Conservation (phyloP, 345 rosid genomes). For the Eucalyptus viminalis region DNA sequence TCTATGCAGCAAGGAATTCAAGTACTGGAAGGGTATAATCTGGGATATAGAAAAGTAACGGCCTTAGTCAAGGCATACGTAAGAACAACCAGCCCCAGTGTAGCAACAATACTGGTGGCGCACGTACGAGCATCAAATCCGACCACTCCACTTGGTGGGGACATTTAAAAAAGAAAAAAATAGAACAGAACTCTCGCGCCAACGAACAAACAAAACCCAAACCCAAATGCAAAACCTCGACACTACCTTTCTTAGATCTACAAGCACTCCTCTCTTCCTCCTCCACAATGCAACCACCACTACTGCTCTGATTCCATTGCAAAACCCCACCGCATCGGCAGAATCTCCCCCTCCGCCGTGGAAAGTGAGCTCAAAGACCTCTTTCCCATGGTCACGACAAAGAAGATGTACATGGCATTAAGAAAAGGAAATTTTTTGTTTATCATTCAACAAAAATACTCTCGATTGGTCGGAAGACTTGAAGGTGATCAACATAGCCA, state of each 20-base stretch:
- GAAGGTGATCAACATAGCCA: no score
- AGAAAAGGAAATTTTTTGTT: rapidly evolving
- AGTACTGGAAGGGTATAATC: no score
- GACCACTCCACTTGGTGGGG: not conserved
- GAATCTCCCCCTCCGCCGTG: not conserved
- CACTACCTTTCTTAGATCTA: not conserved
- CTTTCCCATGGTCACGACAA: not conserved
- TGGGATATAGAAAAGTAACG: no score
- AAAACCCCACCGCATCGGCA: not conserved
- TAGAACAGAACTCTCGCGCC: not conserved
- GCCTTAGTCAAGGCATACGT: no score
- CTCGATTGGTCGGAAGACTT: no score
- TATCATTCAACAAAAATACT: no score
- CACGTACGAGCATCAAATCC: not conserved
- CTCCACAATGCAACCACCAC: not conserved
- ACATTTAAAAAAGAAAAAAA: not conserved
- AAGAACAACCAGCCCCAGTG: no score
- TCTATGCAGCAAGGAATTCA: no score
- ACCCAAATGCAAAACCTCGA: not conserved
- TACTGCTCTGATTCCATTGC: not conserved
- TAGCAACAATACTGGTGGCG: not conserved
- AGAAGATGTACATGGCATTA: not conserved
- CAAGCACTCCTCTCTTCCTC: not conserved
- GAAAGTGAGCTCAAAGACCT: not conserved
- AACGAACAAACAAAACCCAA: not conserved